Percentiles rank a stretch among this genome's conserved stretches.
These are phyloP conservation scores for Calophaca sinica DNA, from an alignment of 306 rosid species.

Conservation along the genomic window DNA sequence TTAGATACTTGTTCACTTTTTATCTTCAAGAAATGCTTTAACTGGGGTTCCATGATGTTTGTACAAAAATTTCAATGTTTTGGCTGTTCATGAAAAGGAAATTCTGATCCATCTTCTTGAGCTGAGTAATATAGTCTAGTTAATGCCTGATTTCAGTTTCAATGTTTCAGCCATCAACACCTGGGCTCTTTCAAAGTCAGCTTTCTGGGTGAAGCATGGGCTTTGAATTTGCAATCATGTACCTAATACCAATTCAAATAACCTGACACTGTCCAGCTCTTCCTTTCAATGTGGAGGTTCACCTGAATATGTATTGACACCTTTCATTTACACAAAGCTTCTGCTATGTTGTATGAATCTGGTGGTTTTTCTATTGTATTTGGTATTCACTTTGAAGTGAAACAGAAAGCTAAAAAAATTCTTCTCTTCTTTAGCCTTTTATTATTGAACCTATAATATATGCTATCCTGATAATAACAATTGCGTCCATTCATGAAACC, in stretches of 20 bases:
- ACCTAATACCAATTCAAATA: constrained; percentile 27
- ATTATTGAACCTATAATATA: background rate
- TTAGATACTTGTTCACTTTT: background rate
- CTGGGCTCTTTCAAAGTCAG: constrained; percentile 25
- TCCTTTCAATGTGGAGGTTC: constrained; percentile 40
- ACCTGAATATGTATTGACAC: constrained; percentile 37
- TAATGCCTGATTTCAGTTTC: constrained; percentile 13
- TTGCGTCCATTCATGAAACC: constrained; percentile 3
- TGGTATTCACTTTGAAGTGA: constrained; percentile 2
- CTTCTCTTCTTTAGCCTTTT: constrained; percentile 2
- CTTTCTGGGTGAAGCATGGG: constrained; percentile 45
- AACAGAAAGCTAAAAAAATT: constrained; percentile 19
- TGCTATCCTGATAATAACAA: background rate
- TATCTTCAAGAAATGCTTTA: background rate
- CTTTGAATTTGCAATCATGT: constrained; percentile 46
- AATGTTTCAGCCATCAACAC: constrained; percentile 38
- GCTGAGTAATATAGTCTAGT: constrained; percentile 12
- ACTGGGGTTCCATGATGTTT: background rate
- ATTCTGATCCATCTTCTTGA: constrained; percentile 17
- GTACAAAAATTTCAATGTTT: constrained; percentile 9
- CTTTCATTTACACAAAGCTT: constrained; percentile 43
- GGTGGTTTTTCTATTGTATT: background rate
- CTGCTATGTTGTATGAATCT: constrained; percentile 7
- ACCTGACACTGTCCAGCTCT: constrained; percentile 12
- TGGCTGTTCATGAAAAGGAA: constrained; percentile 8